These are phyloP conservation scores for Globisporangium radiosum DNA, from an alignment of 352 stramenopile genomes.

Conservation along the genomic window DNA sequence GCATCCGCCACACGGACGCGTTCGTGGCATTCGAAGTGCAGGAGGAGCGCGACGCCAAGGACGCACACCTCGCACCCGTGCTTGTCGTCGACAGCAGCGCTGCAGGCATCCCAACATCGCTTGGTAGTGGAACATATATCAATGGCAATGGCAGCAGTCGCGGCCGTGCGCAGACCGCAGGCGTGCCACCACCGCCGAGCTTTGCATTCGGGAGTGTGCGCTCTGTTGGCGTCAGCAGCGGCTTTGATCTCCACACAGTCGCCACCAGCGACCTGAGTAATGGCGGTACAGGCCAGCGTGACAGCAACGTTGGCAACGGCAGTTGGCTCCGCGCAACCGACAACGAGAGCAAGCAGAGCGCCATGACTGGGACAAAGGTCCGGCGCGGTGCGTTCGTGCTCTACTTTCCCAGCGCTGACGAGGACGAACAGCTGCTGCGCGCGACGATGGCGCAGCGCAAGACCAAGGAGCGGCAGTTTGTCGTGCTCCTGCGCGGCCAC, in stretches of 20 bases:
- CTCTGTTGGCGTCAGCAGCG: not conserved
- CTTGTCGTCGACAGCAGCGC: not conserved
- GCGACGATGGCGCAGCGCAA: slow-evolving; percentile 18
- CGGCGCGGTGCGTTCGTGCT: slow-evolving; percentile 43
- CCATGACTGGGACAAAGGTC: not conserved
- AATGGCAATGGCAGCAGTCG: not conserved
- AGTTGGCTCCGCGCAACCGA: not conserved
- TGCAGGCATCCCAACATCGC: not conserved
- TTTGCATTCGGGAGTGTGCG: slow-evolving; percentile 1
- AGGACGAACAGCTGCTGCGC: slow-evolving; percentile 15
- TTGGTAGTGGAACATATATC: not conserved
- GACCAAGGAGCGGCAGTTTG: slow-evolving; percentile 38
- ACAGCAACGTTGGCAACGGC: not conserved
- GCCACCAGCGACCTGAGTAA: not conserved
- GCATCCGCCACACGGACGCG: slow-evolving; percentile 38
- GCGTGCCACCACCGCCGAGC: not conserved
- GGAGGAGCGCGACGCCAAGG: slow-evolving; percentile 32
- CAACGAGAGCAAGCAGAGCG: slow-evolving; percentile 2
- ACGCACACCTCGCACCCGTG: slow-evolving; percentile 3
- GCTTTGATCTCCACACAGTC: not conserved
- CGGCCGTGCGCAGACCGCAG: not conserved
- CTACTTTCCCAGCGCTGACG: slow-evolving; percentile 44
- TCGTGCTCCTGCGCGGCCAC: slow-evolving; percentile 52
- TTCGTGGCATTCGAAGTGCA: slow-evolving; percentile 54
- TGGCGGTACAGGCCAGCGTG: not conserved